phyloP scores from a whole-genome alignment of 2,329 filamentous ascomycete species.

The Epichloe sp. region DNA sequence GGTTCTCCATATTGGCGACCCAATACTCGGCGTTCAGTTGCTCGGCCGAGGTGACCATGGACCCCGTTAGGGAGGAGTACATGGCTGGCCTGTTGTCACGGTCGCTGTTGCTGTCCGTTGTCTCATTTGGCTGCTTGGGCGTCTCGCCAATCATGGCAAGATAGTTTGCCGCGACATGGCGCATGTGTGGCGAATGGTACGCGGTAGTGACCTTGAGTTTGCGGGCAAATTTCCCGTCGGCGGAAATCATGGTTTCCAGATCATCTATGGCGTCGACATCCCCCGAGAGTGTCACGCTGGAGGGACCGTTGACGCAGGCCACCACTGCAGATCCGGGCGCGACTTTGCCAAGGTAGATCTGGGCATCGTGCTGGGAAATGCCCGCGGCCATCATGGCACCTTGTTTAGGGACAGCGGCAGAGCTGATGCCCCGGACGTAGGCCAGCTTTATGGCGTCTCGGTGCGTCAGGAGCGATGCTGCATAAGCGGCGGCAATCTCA shows the following conservation, averaged over 20 bases:
- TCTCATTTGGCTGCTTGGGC: neutral
- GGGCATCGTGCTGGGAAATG: slow-evolving; percentile 1
- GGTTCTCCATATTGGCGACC: slow-evolving; percentile 10
- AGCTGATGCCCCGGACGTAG: slow-evolving; percentile 8
- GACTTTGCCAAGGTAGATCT: slow-evolving; percentile 7
- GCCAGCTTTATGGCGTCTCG: slow-evolving; percentile 5
- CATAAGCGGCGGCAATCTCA: slow-evolving; percentile 21
- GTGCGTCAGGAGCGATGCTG: slow-evolving; percentile 14
- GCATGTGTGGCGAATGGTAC: slow-evolving; percentile 11
- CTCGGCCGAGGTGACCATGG: neutral
- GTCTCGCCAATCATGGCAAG: no score
- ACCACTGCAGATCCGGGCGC: neutral
- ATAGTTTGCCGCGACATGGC: neutral
- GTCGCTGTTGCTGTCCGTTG: no score
- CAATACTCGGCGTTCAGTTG: slow-evolving; percentile 8
- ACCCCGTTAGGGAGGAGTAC: neutral
- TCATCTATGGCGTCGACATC: no score
- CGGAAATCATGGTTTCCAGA: no score
- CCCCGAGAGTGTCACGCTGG: slow-evolving; percentile 13
- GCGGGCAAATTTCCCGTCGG: slow-evolving; percentile 12
- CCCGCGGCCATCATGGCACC: slow-evolving; percentile 10
- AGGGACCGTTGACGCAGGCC: slow-evolving; percentile 15
- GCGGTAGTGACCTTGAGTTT: slow-evolving; percentile 17
- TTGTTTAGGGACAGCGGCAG: slow-evolving; percentile 2
- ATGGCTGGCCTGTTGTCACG: neutral